These are phyloP conservation scores for Nitzschia sp. DNA, from an alignment of 108 stramenopile genomes.

Conservation along the genomic window DNA sequence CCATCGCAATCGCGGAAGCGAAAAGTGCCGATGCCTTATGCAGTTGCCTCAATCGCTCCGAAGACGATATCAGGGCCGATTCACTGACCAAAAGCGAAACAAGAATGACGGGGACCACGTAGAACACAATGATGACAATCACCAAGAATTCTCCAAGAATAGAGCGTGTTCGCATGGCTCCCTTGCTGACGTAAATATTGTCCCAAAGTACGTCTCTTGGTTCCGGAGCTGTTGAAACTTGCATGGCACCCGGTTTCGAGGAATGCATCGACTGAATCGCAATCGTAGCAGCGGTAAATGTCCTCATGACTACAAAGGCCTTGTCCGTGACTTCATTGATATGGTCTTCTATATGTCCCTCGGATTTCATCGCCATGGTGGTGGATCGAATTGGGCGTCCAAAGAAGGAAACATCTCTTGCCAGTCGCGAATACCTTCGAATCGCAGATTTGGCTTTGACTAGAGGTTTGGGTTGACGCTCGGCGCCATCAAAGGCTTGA, in stretches of 20 bases:
- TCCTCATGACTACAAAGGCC: conserved; percentile 89
- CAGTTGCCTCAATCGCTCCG: conserved; percentile 75
- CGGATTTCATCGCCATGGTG: conserved; percentile 17
- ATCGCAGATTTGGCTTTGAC: conserved; percentile 73
- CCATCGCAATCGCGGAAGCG: conserved; percentile 74
- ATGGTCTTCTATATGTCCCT: conserved; percentile 82
- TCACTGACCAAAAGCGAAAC: conserved; percentile 87
- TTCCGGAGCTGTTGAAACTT: conserved; percentile 84
- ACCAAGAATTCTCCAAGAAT: conserved; percentile 78
- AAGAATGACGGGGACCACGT: conserved; percentile 80
- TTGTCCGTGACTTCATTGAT: conserved; percentile 90
- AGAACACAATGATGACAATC: conserved; percentile 77
- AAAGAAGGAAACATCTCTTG: conserved; percentile 65
- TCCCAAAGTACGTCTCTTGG: conserved; percentile 86
- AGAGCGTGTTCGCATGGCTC: conserved; percentile 71
- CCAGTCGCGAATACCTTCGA: conserved; percentile 59
- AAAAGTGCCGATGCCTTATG: conserved; percentile 80
- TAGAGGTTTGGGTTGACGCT: conserved; percentile 26
- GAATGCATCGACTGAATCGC: conserved; percentile 93
- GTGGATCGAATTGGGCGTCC: conserved; percentile 63
- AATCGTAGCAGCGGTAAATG: conserved; percentile 90
- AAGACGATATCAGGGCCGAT: conserved; percentile 73
- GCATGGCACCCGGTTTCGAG: conserved; percentile 84
- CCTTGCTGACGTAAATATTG: conserved; percentile 85
- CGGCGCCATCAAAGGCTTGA: not conserved